Conservation (phyloP, 129 eudicot species). For the Gnaphalium uliginosum region DNA sequence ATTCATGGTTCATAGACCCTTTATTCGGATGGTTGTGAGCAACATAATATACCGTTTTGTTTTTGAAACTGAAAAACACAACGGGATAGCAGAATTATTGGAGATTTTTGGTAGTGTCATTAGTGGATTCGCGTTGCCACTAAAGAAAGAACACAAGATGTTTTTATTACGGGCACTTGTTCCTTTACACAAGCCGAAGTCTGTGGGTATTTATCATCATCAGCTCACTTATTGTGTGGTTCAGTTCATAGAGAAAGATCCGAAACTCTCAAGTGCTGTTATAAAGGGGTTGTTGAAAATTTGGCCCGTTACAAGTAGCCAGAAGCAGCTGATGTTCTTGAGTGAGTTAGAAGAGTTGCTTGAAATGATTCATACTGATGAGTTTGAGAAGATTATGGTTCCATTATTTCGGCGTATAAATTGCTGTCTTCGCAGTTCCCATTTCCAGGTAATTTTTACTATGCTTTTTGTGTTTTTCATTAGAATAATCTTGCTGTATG, state of each 20-base stretch:
- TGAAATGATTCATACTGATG: slow-evolving; percentile 54
- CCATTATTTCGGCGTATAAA: slow-evolving; percentile 51
- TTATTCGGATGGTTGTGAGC: slow-evolving; percentile 61
- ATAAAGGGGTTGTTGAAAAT: slow-evolving; percentile 55
- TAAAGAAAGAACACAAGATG: slow-evolving; percentile 66
- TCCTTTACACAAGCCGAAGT: slow-evolving; percentile 68
- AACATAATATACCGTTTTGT: slow-evolving; percentile 57
- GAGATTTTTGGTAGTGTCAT: slow-evolving; percentile 71
- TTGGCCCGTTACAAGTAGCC: slow-evolving; percentile 69
- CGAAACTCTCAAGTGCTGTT: slow-evolving; percentile 47
- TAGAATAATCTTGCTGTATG: background rate
- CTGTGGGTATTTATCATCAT: slow-evolving; percentile 60
- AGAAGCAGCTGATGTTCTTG: slow-evolving; percentile 60
- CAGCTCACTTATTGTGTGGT: slow-evolving; percentile 61
- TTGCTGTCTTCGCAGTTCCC: slow-evolving; percentile 60
- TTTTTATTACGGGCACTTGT: slow-evolving; percentile 52
- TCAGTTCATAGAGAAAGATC: slow-evolving; percentile 70
- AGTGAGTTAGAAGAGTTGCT: slow-evolving; percentile 72
- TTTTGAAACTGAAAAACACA: slow-evolving; percentile 60
- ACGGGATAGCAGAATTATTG: slow-evolving; percentile 68
- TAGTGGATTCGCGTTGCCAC: slow-evolving; percentile 67
- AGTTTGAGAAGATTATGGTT: slow-evolving; percentile 63
- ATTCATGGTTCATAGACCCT: slow-evolving; percentile 71
- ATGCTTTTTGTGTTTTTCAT: background rate
- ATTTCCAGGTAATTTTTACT: slow-evolving; percentile 52